Percentiles rank a stretch among this genome's conserved stretches.
phyloP scores from a whole-genome alignment of 73 alveolate species.

The Paramecium sonneborni region DNA sequence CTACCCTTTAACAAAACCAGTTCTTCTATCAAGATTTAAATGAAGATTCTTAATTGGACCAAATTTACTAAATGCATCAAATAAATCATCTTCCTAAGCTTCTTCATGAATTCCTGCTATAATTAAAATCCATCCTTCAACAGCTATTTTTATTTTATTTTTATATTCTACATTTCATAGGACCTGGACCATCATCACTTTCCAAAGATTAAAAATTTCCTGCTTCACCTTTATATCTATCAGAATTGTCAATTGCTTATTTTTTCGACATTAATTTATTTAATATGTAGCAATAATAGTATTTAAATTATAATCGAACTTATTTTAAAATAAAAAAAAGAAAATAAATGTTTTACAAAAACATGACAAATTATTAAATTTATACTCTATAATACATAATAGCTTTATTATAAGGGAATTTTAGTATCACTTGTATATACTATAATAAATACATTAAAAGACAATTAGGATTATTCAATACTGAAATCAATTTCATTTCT shows the following conservation, averaged over 20 bases:
- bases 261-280: conserved; percentile 6
- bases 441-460: not conserved
- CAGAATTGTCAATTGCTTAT: not conserved
- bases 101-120: conserved; percentile 87
- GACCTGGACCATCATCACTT: conserved; percentile 64
- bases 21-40: conserved; percentile 84
- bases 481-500: conserved; percentile 15
- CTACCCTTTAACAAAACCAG: conserved; percentile 84
- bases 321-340: too few species aligned
- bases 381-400: too few species aligned
- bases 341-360: not conserved
- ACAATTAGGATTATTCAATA: too few species aligned
- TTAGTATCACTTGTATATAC: not conserved
- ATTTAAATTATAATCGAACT: too few species aligned
- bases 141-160: conserved; percentile 58
- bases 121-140: conserved; percentile 83
- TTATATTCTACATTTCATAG: conserved; percentile 27
- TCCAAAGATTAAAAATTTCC: conserved; percentile 52
- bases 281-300: not conserved
- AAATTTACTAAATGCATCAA: conserved; percentile 77
- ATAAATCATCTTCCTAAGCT: conserved; percentile 85
- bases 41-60: conserved; percentile 86
- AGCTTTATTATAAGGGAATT: not conserved
- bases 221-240: conserved; percentile 66
- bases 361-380: too few species aligned